Evolutionary conservation across 169 alveolate genomes (phyloP).

Genomic region (Amoebophrya sp.): DNA sequence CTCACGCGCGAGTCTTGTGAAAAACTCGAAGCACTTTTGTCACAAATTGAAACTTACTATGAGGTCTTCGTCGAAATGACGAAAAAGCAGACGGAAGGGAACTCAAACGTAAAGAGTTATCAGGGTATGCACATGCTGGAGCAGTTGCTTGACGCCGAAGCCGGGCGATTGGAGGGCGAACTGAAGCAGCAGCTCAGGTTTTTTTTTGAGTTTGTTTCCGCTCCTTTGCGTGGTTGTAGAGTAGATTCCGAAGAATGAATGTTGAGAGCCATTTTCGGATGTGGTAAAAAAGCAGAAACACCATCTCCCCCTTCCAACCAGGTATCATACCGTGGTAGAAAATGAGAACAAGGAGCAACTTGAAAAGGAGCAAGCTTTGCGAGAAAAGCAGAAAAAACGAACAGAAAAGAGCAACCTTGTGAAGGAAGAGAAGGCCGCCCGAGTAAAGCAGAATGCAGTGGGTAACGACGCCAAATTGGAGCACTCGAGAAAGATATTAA

Average conservation of each 20-base stretch:
- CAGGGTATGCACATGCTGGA: slow-evolving; percentile 11
- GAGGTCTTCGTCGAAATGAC: slow-evolving; percentile 9
- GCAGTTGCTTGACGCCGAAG: neutral
- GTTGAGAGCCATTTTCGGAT: too few species aligned
- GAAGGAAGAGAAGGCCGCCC: neutral
- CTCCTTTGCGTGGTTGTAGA: too few species aligned
- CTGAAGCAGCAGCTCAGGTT: slow-evolving; percentile 19
- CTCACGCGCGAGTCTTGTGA: too few species aligned
- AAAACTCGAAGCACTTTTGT: too few species aligned
- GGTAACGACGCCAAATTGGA: neutral
- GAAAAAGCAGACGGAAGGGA: neutral
- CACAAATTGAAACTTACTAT: too few species aligned
- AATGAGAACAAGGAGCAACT: slow-evolving; percentile 9
- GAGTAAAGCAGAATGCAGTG: neutral
- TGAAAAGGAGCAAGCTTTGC: neutral
- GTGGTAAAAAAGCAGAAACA: too few species aligned
- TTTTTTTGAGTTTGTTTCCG: too few species aligned
- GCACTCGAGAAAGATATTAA: neutral
- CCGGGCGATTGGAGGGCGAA: slow-evolving; percentile 13
- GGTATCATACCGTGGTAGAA: neutral
- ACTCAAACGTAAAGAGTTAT: neutral
- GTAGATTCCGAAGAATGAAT: too few species aligned
- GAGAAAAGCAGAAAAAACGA: neutral
- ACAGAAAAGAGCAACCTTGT: neutral
- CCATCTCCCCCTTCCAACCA: too few species aligned